A percentile compares a stretch with the other conserved stretches of the same genome.
Evolutionary conservation across 345 rosid genomes (phyloP).

Genomic region (Leavenworthia alabamica): DNA sequence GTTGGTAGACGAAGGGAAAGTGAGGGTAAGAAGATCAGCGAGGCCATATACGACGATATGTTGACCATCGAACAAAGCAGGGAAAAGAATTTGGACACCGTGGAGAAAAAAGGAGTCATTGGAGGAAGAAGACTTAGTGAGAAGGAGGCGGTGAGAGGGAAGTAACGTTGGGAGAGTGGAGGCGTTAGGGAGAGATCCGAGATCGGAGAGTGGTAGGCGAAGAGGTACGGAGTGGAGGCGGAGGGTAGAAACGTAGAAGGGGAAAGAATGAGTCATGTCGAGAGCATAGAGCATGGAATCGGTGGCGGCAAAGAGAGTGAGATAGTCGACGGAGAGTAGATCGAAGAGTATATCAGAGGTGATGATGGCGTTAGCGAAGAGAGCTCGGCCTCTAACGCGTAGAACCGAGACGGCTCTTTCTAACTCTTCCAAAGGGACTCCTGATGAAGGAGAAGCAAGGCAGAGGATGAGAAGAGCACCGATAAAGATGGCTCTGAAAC

Average conservation of each 20-base stretch:
- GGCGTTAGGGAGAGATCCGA: constrained; percentile 29
- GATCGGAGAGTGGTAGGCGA: constrained; percentile 36
- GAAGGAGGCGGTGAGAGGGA: constrained; percentile 27
- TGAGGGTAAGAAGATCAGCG: constrained; percentile 23
- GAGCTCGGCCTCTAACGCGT: constrained; percentile 38
- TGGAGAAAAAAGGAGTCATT: constrained; percentile 18
- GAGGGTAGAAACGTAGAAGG: constrained; percentile 39
- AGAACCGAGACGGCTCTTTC: constrained; percentile 36
- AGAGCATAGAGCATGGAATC: constrained; percentile 40
- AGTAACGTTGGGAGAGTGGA: constrained; percentile 37
- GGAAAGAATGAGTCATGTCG: constrained; percentile 42
- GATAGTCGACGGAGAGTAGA: constrained; percentile 35
- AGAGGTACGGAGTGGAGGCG: constrained; percentile 38
- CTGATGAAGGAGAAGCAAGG: constrained; percentile 18
- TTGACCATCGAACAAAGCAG: constrained; percentile 36
- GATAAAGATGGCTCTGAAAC: constrained; percentile 15
- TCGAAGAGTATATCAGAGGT: constrained; percentile 46
- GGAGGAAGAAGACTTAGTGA: constrained; percentile 10
- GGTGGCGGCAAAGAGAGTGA: constrained; percentile 39
- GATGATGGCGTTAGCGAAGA: constrained; percentile 49
- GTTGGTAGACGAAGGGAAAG: not conserved
- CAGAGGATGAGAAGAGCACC: constrained; percentile 12
- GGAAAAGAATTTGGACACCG: constrained; percentile 26
- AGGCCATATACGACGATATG: constrained; percentile 42
- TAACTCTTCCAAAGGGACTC: constrained; percentile 33